Base-by-base conservation (phyloP, 495 filamentous ascomycete species). In the Bacidia rubella region DNA sequence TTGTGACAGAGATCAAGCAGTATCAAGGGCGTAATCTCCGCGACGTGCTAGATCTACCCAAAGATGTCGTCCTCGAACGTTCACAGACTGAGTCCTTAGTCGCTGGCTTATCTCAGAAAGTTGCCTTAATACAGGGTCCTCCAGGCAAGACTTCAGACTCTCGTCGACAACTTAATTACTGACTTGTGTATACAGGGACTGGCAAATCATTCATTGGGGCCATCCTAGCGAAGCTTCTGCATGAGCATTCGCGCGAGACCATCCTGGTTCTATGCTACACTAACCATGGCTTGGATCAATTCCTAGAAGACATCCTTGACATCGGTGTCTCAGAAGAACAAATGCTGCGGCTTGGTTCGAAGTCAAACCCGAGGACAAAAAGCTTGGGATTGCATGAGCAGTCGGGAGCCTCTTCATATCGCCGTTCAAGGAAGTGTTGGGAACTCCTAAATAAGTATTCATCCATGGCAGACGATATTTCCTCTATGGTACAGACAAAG, bases 191-290 rank as follows among this genome's bases (percentile, higher is more conserved):
- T 52, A 11, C 42, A 86, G 85, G 85, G 2, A 90, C 85, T 2
- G 86, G 87, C 3, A 90, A 90, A 52, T 86, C 83, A 0, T 86
- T 88, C 54, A 77, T 87, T 27, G 86, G 87, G 0, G 80, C 83
- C 0, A 64, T 85, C 2, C 57, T 86, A 15, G 76, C 78, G 0
- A 84, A 84, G 51, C 62, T 66, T 0, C 49, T 90, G 1, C 63
- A 77, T 54, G 66, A 81, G 21, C 59, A 67, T 40, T 76, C 79
- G 0, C 38, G 49, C 0, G 63, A 79, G 50, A 75, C 53, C 0
- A 77, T 87, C 0, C 65, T 90, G 1, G 78, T 87, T 1, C 61
- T 87, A 24, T 75, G 72, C 54, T 81, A 70, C 54, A 79, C 73
- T 10, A 88, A 92, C 57, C 86, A 92, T 64, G 85, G 86, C 0